These are phyloP conservation scores for Sistotremastrum suecicum DNA, from an alignment of 768 basidiomycete species.

Conservation along the genomic window DNA sequence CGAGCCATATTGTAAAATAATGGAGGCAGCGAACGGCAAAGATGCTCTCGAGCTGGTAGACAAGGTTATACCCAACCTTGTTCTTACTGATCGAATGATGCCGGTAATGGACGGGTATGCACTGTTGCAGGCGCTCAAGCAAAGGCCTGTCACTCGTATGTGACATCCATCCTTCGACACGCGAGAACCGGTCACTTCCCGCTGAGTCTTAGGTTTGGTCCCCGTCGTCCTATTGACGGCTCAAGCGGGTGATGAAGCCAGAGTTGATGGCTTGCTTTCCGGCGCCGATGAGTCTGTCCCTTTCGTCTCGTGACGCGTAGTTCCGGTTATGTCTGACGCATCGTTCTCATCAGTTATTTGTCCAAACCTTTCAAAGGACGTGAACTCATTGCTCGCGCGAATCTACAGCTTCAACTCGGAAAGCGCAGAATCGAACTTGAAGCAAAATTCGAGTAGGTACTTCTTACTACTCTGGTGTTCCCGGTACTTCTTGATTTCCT, in stretches of 20 bases:
- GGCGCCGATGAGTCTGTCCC: slow-evolving; percentile 21
- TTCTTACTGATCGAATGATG: slow-evolving; percentile 23
- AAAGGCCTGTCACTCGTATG: too few relatives aligned
- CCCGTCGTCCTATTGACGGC: slow-evolving; percentile 23
- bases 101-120: slow-evolving; percentile 4
- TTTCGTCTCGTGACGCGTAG: neutral
- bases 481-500: slow-evolving; percentile 10
- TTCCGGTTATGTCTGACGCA: too few relatives aligned
- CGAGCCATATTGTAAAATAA: slow-evolving; percentile 17
- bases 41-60: slow-evolving; percentile 13
- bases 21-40: slow-evolving; percentile 18
- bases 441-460: too few relatives aligned
- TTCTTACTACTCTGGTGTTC: too few relatives aligned
- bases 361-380: slow-evolving; percentile 24
- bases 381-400: slow-evolving; percentile 24
- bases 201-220: slow-evolving; percentile 4
- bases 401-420: slow-evolving; percentile 25
- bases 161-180: too few relatives aligned
- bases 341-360: slow-evolving; percentile 14
- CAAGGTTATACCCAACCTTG: slow-evolving; percentile 14
- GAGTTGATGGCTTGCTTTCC: slow-evolving; percentile 12
- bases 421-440: slow-evolving; percentile 14
- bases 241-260: slow-evolving; percentile 20
- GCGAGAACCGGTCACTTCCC: too few relatives aligned
- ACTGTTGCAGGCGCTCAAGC: too few relatives aligned